These are phyloP conservation scores for Dysphania ambrosioides DNA, from an alignment of 148 eudicot species.

Conservation along the genomic window DNA sequence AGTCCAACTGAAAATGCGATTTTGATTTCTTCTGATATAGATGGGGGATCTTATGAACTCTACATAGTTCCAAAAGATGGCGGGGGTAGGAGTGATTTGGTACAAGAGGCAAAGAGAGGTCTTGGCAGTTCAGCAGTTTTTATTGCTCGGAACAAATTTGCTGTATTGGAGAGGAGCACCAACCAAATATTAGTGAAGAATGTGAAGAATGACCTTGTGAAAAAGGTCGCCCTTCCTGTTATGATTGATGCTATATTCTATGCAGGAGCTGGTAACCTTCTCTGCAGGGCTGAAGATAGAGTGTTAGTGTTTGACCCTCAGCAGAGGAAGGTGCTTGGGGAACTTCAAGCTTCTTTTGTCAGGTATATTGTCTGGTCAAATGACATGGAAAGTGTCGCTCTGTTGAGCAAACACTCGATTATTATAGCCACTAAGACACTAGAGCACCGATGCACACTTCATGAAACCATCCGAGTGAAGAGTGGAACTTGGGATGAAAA, in stretches of 20 bases:
- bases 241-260: conserved; percentile 79
- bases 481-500: conserved; percentile 98
- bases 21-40: conserved; percentile 77
- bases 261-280: conserved; percentile 88
- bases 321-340: conserved; percentile 82
- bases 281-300: conserved; percentile 91
- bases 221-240: conserved; percentile 71
- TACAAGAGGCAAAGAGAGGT: conserved; percentile 81
- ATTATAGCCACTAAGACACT: conserved; percentile 83
- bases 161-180: conserved; percentile 85
- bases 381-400: conserved; percentile 93
- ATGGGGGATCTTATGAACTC: conserved; percentile 97
- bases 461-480: conserved; percentile 94
- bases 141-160: conserved; percentile 88
- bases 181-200: conserved; percentile 80
- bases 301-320: conserved; percentile 88
- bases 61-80: conserved; percentile 78
- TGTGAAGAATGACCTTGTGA: conserved; percentile 75
- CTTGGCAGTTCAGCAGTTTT: conserved; percentile 79
- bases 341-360: conserved; percentile 72
- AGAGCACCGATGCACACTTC: conserved; percentile 92
- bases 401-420: conserved; percentile 86
- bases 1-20: conserved; percentile 95
- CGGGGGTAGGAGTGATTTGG: conserved; percentile 63
- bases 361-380: conserved; percentile 90